These are phyloP conservation scores for Aegilops umbellulata DNA, from an alignment of 176 grass and related monocot genomes.

Conservation along the genomic window DNA sequence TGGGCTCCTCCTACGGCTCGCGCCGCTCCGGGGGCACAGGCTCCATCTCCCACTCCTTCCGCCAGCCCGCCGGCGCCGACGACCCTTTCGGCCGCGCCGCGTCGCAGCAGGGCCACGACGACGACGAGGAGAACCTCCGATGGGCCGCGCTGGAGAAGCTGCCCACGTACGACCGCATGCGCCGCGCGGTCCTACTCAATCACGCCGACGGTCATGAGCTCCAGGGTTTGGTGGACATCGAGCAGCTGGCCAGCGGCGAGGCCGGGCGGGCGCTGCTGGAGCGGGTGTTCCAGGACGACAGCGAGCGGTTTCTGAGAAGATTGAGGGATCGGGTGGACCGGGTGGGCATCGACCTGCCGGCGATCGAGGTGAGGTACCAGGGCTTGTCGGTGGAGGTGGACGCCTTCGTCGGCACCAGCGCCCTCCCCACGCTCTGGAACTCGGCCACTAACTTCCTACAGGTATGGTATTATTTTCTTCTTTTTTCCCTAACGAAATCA, in stretches of 20 bases:
- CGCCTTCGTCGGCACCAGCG: conserved; percentile 36
- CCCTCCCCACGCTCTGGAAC: conserved; percentile 71
- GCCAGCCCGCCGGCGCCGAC: conserved; percentile 30
- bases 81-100: conserved; percentile 43
- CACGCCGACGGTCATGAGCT: neutral
- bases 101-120: conserved; percentile 27
- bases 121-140: conserved; percentile 82
- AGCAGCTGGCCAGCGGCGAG: conserved; percentile 24
- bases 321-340: conserved; percentile 63
- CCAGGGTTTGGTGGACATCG: conserved; percentile 36
- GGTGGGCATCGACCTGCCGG: conserved; percentile 74
- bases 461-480: conserved; percentile 17
- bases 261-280: conserved; percentile 24
- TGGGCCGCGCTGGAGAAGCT: conserved; percentile 97
- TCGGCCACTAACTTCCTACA: conserved; percentile 46
- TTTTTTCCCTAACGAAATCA: too few relatives aligned
- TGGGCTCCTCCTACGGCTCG: neutral
- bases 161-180: conserved; percentile 85
- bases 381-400: conserved; percentile 52
- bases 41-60: conserved; percentile 39
- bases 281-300: conserved; percentile 68
- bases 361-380: conserved; percentile 67
- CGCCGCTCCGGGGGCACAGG: neutral
- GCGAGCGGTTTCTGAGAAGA: conserved; percentile 53
- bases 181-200: conserved; percentile 44